These are phyloP conservation scores for Claviceps sp. DNA, from an alignment of 2,329 filamentous ascomycete species.

Conservation along the genomic window DNA sequence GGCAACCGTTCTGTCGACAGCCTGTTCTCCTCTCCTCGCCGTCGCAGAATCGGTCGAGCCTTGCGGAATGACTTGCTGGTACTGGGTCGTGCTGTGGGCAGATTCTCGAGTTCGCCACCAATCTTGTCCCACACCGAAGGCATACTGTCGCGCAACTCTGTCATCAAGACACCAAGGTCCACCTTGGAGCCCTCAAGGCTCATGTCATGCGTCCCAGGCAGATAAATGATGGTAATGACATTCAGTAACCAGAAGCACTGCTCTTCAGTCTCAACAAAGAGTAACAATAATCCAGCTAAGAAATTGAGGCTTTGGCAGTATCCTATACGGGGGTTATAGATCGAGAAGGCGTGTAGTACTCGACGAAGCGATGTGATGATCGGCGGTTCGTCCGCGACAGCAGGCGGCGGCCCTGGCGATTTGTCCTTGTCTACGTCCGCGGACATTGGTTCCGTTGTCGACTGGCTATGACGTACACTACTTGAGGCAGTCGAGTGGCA, in stretches of 20 bases:
- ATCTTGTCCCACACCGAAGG: conserved; percentile 81
- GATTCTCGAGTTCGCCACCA: conserved; percentile 56
- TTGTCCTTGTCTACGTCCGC: conserved; percentile 19
- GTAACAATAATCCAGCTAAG: conserved; percentile 72
- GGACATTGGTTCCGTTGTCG: conserved; percentile 21
- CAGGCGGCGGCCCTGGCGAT: conserved; percentile 16
- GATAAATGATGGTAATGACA: conserved; percentile 76
- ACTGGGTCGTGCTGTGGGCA: conserved; percentile 24
- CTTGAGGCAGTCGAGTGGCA: conserved; percentile 18
- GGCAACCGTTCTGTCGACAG: conserved; percentile 50
- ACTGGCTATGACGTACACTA: conserved; percentile 22
- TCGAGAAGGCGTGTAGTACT: conserved; percentile 77
- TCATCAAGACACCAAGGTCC: conserved; percentile 88
- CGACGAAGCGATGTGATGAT: conserved; percentile 73
- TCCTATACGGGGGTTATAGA: conserved; percentile 82
- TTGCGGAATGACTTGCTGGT: conserved; percentile 23
- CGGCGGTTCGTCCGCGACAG: conserved; percentile 47
- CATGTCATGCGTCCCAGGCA: conserved; percentile 84
- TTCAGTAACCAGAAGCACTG: conserved; percentile 88
- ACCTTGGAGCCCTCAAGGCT: conserved; percentile 86
- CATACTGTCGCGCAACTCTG: conserved; percentile 66
- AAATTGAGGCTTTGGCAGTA: conserved; percentile 97
- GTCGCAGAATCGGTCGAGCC: conserved; percentile 25
- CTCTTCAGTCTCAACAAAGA: conserved; percentile 81
- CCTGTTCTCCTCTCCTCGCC: conserved; percentile 24